Evolutionary conservation across 2,329 filamentous ascomycete genomes (phyloP).

Genomic region (Pestalotiopsis sp.): DNA sequence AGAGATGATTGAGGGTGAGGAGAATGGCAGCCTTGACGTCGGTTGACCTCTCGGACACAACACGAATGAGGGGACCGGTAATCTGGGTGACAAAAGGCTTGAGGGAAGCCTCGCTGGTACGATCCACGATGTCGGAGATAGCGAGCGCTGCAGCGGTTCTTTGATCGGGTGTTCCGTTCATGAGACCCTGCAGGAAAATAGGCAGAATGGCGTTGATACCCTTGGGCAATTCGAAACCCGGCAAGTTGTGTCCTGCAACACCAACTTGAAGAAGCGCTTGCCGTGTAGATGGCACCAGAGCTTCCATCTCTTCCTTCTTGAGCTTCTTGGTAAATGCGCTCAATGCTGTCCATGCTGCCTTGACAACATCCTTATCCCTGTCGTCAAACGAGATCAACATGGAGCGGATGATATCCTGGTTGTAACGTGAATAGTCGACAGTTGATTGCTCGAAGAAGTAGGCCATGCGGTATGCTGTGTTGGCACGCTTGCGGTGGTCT

Average conservation of each 20-base stretch:
- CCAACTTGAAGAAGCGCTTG: slow-evolving; percentile 88
- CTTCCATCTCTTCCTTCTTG: slow-evolving; percentile 98
- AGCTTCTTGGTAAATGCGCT: slow-evolving; percentile 86
- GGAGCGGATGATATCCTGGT: slow-evolving; percentile 90
- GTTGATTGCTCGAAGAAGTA: slow-evolving; percentile 82
- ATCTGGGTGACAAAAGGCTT: slow-evolving; percentile 98
- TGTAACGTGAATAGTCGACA: slow-evolving; percentile 92
- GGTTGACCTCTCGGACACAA: slow-evolving; percentile 92
- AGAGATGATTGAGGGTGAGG: slow-evolving; percentile 87
- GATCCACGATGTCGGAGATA: slow-evolving; percentile 94
- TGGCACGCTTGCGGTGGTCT: slow-evolving; percentile 81
- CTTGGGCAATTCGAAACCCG: slow-evolving; percentile 91
- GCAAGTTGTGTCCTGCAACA: slow-evolving; percentile 79
- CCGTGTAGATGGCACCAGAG: slow-evolving; percentile 81
- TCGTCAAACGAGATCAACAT: slow-evolving; percentile 93
- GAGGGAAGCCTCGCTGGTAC: slow-evolving; percentile 82
- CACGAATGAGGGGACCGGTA: slow-evolving; percentile 94
- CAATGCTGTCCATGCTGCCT: slow-evolving; percentile 85
- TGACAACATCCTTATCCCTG: slow-evolving; percentile 79
- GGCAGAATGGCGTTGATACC: slow-evolving; percentile 95
- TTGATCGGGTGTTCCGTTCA: slow-evolving; percentile 94
- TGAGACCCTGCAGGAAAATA: slow-evolving; percentile 95
- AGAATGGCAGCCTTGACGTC: slow-evolving; percentile 96
- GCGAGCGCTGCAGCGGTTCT: slow-evolving; percentile 88
- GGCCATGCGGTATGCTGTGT: slow-evolving; percentile 77